A percentile compares a stretch with the other conserved stretches of the same genome.
phyloP scores from a whole-genome alignment of 371 early-diverging fungal genomes.

The Mucor plumbeus region DNA sequence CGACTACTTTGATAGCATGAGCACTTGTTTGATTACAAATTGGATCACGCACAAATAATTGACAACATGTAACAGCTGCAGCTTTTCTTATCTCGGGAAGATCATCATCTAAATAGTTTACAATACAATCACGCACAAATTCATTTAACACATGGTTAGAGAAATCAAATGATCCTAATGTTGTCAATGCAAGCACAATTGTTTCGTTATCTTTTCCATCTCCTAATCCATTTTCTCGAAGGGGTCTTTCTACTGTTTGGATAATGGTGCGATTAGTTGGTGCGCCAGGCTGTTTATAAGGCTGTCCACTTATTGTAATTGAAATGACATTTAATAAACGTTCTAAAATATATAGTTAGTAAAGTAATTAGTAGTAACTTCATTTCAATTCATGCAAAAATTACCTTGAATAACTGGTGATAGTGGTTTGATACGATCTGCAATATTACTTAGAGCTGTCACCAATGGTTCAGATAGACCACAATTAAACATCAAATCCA shows the following conservation, averaged over 20 bases:
- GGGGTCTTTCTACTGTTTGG: constrained; percentile 47
- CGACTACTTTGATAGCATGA: constrained; percentile 86
- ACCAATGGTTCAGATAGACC: constrained; percentile 88
- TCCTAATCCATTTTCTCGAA: constrained; percentile 45
- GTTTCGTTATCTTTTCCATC: constrained; percentile 77
- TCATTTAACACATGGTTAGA: constrained; percentile 83
- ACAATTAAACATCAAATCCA: constrained; percentile 91
- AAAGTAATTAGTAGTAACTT: not conserved
- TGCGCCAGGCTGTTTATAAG: constrained; percentile 85
- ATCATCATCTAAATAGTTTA: constrained; percentile 88
- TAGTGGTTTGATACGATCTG: constrained; percentile 83
- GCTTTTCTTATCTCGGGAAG: constrained; percentile 83
- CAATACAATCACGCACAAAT: constrained; percentile 88
- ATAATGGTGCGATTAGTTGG: constrained; percentile 54
- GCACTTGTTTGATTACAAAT: constrained; percentile 82
- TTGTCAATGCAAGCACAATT: constrained; percentile 86
- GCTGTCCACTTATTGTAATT: constrained; percentile 81
- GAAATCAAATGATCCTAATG: constrained; percentile 91
- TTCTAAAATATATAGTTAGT: constrained; percentile 49
- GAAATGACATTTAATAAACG: constrained; percentile 91
- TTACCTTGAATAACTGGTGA: constrained; percentile 88
- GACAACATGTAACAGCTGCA: constrained; percentile 90
- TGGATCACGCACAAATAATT: constrained; percentile 78
- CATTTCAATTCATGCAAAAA: not conserved
- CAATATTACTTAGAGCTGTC: constrained; percentile 81